A percentile compares a stretch with the other conserved stretches of the same genome.
These are phyloP conservation scores for Alternaria dauci DNA, from an alignment of 2,329 filamentous ascomycete genomes.

Conservation along the genomic window DNA sequence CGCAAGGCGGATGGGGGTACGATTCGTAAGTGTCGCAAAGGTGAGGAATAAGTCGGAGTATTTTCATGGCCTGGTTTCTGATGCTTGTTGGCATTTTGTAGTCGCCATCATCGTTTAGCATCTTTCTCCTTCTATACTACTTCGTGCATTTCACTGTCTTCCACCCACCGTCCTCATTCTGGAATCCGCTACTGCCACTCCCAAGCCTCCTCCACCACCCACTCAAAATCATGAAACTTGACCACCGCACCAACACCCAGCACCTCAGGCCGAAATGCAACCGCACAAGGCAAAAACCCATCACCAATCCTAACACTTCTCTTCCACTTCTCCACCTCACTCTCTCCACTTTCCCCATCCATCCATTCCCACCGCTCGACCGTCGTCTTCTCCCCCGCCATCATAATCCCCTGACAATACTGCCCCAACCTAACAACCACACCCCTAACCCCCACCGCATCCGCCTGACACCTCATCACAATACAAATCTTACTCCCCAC, in stretches of 20 bases:
- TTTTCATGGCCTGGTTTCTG: not conserved
- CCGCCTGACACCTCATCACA: constrained; percentile 54
- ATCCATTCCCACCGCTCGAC: constrained; percentile 65
- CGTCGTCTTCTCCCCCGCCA: constrained; percentile 54
- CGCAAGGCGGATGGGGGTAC: constrained; percentile 48
- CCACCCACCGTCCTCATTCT: not conserved
- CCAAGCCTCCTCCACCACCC: constrained; percentile 51
- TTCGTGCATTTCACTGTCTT: not conserved
- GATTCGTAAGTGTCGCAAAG: constrained; percentile 23
- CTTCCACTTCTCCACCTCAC: constrained; percentile 45
- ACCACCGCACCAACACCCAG: constrained; percentile 44
- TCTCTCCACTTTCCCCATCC: constrained; percentile 1
- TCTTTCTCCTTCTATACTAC: not conserved
- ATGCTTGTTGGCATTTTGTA: not conserved
- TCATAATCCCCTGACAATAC: constrained; percentile 65
- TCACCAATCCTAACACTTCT: constrained; percentile 51
- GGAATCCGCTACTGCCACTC: constrained; percentile 27
- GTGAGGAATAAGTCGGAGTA: not conserved
- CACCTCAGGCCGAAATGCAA: constrained; percentile 43
- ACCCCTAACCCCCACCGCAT: constrained; percentile 55
- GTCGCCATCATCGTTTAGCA: not conserved
- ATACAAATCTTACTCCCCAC: constrained; percentile 32
- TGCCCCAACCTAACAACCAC: constrained; percentile 63
- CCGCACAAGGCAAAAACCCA: constrained; percentile 52
- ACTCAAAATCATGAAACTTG: constrained; percentile 44